Evolutionary conservation across 2,329 filamentous ascomycete genomes (phyloP).

Genomic region (Xylariales sp.): DNA sequence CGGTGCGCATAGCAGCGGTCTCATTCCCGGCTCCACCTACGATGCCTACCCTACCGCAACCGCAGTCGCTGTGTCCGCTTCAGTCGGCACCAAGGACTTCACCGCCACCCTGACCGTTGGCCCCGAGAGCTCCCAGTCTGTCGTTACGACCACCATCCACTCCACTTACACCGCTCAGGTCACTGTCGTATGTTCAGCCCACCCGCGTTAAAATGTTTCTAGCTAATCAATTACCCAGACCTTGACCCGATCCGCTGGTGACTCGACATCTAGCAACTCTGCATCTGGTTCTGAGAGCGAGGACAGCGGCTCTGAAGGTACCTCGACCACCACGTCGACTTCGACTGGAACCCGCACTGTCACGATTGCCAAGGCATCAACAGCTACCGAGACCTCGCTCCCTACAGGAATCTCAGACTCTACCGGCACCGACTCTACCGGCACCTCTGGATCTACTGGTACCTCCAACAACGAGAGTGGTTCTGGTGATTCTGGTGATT

Average conservation of each 20-base stretch:
- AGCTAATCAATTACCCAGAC: background rate
- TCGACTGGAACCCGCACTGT: constrained; percentile 27
- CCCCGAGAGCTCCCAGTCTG: constrained; percentile 21
- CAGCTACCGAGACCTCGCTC: constrained; percentile 9
- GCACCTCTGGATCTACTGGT: constrained; percentile 10
- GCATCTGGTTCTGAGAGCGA: constrained; percentile 8
- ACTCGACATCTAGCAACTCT: constrained; percentile 8
- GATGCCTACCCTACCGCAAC: constrained; percentile 15
- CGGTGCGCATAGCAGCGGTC: constrained; percentile 26
- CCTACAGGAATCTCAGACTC: constrained; percentile 2
- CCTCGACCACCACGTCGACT: constrained; percentile 26
- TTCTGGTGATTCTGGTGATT: constrained; percentile 14
- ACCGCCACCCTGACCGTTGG: constrained; percentile 24
- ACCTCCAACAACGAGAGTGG: constrained; percentile 11
- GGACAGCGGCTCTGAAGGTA: constrained; percentile 16
- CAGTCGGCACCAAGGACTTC: constrained; percentile 13
- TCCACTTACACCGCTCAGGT: constrained; percentile 24
- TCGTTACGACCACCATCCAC: constrained; percentile 24
- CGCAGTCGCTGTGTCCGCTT: constrained; percentile 7
- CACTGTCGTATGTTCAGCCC: constrained; percentile 15
- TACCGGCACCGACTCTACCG: constrained; percentile 1
- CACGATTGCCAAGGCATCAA: constrained; percentile 17
- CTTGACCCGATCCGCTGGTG: background rate
- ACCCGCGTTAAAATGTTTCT: background rate
- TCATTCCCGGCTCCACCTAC: constrained; percentile 24